Percentiles rank a stretch among this genome's conserved stretches.
phyloP scores from a whole-genome alignment of 2,329 filamentous ascomycete genomes.

The Exophiala alcalophila region DNA sequence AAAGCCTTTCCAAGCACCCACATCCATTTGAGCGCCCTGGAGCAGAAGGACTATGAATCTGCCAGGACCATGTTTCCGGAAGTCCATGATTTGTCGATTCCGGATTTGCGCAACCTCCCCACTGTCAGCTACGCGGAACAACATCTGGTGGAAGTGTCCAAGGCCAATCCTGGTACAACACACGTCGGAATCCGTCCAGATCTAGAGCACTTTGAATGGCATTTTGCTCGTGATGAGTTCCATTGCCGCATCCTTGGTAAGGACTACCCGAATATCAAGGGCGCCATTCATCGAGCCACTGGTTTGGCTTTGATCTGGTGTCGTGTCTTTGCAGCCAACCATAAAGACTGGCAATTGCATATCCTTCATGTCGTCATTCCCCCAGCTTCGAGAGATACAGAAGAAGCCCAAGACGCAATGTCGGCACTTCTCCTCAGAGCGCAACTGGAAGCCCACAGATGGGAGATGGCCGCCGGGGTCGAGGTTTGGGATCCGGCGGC shows the following conservation, averaged over 20 bases:
- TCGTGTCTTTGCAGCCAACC: slow-evolving; percentile 35
- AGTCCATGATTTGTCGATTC: slow-evolving; percentile 35
- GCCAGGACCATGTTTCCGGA: slow-evolving; percentile 28
- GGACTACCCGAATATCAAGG: slow-evolving; percentile 58
- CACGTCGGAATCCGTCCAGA: slow-evolving; percentile 68
- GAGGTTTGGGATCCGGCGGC: slow-evolving; percentile 80
- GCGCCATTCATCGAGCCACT: slow-evolving; percentile 53
- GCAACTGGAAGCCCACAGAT: slow-evolving; percentile 66
- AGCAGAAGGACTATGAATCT: slow-evolving; percentile 27
- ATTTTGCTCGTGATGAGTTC: slow-evolving; percentile 77
- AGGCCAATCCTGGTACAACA: slow-evolving; percentile 43
- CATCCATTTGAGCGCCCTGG: slow-evolving; percentile 57
- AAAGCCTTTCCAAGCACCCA: slow-evolving; percentile 69
- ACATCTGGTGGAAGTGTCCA: slow-evolving; percentile 52
- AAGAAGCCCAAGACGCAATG: slow-evolving; percentile 43
- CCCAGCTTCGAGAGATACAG: slow-evolving; percentile 40
- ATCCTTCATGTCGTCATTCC: slow-evolving; percentile 39
- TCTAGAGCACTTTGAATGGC: slow-evolving; percentile 67
- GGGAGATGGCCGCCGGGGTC: slow-evolving; percentile 63
- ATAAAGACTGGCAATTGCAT: slow-evolving; percentile 40
- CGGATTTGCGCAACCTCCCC: slow-evolving; percentile 54
- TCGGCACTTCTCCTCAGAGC: slow-evolving; percentile 64
- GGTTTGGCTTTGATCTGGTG: slow-evolving; percentile 42
- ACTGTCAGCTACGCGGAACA: slow-evolving; percentile 53
- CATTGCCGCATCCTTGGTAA: slow-evolving; percentile 60